Conservation (phyloP, 2,329 filamentous ascomycete species). For the Orbilia oligospora region DNA sequence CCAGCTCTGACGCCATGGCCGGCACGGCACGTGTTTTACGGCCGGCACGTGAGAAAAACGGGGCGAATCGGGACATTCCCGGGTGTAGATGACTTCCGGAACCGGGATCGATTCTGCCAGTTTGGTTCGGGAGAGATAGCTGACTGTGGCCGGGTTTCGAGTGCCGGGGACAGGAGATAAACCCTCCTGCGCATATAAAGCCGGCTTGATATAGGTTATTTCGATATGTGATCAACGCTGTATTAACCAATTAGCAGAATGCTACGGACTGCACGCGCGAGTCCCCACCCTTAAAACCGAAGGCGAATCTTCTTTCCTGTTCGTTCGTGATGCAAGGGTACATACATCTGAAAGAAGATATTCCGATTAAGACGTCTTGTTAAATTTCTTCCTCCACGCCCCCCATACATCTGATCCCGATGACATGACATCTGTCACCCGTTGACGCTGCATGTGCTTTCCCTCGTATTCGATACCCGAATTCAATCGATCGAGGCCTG, state of each 20-base stretch:
- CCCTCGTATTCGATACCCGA: slow-evolving; percentile 43
- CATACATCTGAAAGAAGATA: slow-evolving; percentile 16
- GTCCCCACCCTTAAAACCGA: slow-evolving; percentile 25
- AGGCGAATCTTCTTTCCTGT: slow-evolving; percentile 3
- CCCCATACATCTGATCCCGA: neutral
- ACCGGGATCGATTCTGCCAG: neutral
- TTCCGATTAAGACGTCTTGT: slow-evolving; percentile 41
- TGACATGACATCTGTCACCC: slow-evolving; percentile 20
- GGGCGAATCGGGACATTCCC: neutral
- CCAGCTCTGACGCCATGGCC: neutral
- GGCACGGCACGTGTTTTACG: slow-evolving; percentile 13
- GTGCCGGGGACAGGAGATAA: slow-evolving; percentile 19
- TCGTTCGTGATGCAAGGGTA: slow-evolving; percentile 8
- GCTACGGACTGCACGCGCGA: slow-evolving; percentile 24
- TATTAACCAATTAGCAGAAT: slow-evolving; percentile 29
- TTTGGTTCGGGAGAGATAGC: slow-evolving; percentile 1
- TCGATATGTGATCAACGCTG: slow-evolving; percentile 44
- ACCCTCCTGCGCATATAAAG: neutral
- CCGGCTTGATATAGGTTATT: slow-evolving; percentile 53
- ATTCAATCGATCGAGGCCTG: slow-evolving; percentile 22
- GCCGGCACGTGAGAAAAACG: slow-evolving; percentile 14
- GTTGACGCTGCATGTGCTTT: slow-evolving; percentile 1
- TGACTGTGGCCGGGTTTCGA: neutral
- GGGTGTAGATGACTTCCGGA: slow-evolving; percentile 1
- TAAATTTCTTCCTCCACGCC: slow-evolving; percentile 6